Conservation (phyloP, 768 basidiomycete genomes). For the Lentinus brumalis region DNA sequence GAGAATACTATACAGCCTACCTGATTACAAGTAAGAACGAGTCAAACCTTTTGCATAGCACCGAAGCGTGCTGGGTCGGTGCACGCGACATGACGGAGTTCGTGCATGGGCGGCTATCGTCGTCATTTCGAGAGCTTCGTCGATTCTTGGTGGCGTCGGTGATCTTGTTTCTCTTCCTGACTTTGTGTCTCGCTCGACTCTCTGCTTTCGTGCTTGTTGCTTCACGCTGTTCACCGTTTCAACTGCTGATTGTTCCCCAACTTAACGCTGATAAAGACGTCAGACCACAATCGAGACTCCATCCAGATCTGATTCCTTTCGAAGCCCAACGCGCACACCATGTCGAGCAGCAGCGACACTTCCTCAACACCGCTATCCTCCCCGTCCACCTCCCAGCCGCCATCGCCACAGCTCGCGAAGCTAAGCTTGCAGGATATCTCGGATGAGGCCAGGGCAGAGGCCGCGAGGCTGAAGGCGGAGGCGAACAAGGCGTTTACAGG, state of each 20-base stretch:
- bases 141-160: too few species aligned
- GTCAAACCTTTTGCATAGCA: too few species aligned
- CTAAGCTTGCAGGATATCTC: conserved; percentile 61
- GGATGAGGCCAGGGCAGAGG: conserved; percentile 68
- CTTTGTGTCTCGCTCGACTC: too few species aligned
- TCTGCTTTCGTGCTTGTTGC: too few species aligned
- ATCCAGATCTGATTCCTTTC: conserved; percentile 9
- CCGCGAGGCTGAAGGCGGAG: conserved; percentile 72
- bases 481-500: conserved; percentile 89
- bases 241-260: too few species aligned
- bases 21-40: neutral
- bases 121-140: too few species aligned
- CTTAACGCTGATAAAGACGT: neutral
- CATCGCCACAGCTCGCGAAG: conserved; percentile 59
- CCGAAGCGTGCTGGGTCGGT: too few species aligned
- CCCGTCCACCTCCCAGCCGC: conserved; percentile 52
- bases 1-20: neutral
- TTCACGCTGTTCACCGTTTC: too few species aligned
- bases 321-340: conserved; percentile 2
- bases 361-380: conserved; percentile 41
- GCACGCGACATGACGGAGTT: neutral
- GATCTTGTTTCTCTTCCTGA: too few species aligned
- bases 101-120: too few species aligned
- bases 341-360: conserved; percentile 30
- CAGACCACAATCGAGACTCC: neutral